A percentile compares a stretch with the other conserved stretches of the same genome.
Evolutionary conservation across 2,329 filamentous ascomycete species (phyloP).

Genomic region (Alternaria triticina): DNA sequence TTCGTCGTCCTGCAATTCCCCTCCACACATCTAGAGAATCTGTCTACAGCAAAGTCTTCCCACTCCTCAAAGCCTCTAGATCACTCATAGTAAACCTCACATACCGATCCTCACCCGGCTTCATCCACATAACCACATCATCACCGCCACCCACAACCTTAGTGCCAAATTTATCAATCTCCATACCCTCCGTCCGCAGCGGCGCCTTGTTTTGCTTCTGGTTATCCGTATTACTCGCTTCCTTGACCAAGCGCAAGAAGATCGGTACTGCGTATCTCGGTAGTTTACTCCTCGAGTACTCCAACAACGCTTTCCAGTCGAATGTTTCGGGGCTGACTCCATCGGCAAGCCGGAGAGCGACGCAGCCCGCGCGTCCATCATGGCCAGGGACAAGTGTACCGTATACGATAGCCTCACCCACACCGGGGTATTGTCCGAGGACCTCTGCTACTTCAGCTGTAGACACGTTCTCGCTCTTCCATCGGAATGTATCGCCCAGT

Average conservation of each 20-base stretch:
- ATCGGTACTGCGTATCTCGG: slow-evolving; percentile 77
- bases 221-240: slow-evolving; percentile 69
- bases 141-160: slow-evolving; percentile 30
- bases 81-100: slow-evolving; percentile 29
- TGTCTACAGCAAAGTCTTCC: slow-evolving; percentile 19
- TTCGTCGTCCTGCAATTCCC: background rate
- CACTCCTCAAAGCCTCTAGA: slow-evolving; percentile 25
- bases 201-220: slow-evolving; percentile 81
- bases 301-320: slow-evolving; percentile 33
- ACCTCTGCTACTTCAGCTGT: slow-evolving; percentile 55
- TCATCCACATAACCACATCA: slow-evolving; percentile 39
- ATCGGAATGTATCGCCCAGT: slow-evolving; percentile 56
- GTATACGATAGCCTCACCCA: slow-evolving; percentile 56
- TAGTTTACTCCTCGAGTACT: slow-evolving; percentile 47
- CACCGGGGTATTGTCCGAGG: slow-evolving; percentile 49
- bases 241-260: slow-evolving; percentile 68
- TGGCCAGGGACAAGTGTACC: slow-evolving; percentile 53
- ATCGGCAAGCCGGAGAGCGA: slow-evolving; percentile 62
- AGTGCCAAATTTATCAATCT: slow-evolving; percentile 53
- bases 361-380: slow-evolving; percentile 60
- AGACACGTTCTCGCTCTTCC: slow-evolving; percentile 57
- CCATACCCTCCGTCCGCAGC: slow-evolving; percentile 69
- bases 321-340: slow-evolving; percentile 29
- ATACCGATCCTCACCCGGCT: slow-evolving; percentile 31
- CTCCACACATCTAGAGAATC: background rate